Evolutionary conservation across 2,329 filamentous ascomycete species (phyloP), one percentile per base, ranked within the genome.

Genomic region (Metarhizium sp.): DNA sequence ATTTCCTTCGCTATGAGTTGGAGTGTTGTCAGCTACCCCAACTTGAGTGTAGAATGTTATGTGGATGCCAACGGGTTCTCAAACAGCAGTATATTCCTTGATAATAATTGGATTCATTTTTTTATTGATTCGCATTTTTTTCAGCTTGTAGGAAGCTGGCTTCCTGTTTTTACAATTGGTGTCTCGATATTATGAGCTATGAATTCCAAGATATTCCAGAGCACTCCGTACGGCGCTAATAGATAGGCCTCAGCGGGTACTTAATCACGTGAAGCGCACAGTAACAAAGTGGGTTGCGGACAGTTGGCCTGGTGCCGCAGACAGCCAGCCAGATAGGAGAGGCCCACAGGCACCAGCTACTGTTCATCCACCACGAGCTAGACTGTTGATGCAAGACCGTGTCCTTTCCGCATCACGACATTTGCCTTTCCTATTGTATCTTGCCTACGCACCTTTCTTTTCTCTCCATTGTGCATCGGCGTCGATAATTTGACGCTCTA

Each of bases 211-310:
- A 25, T 25, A 25, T 25, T 25, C 25, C 25, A 25, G 25, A 25
- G 25, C 1, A 25, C 25, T 25, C 25, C 25, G 25, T 25, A 25
- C 25, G 25, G 25, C 25, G 25, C 25, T 25, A 25, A 25, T 25
- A 25, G 25, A 25, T 25, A 3, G 25, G 25, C 25, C 25, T 25
- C 13, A n/a, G 20, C 43, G 25, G 20, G 18, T 30, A 4, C 38
- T 30, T 34, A 13, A 47, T 53, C 51, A 56, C 51, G 55, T 56
- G 51, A 20, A 36, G n/a, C 43, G 4, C 42, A 25, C 18, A 36
- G 25, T 2, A 20, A 25, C 29, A 25, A 25, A 25, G 25, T 25
- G 25, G 25, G 25, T 11, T 36, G 16, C 32, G 4, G 16, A 49
- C 25, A 56, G 46, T 53, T 53, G 51, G 47, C 47, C 43, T 25